Evolutionary conservation across 805 yeast species (phyloP).

Genomic region (Saccharomycopsis oosterbeekiorum): DNA sequence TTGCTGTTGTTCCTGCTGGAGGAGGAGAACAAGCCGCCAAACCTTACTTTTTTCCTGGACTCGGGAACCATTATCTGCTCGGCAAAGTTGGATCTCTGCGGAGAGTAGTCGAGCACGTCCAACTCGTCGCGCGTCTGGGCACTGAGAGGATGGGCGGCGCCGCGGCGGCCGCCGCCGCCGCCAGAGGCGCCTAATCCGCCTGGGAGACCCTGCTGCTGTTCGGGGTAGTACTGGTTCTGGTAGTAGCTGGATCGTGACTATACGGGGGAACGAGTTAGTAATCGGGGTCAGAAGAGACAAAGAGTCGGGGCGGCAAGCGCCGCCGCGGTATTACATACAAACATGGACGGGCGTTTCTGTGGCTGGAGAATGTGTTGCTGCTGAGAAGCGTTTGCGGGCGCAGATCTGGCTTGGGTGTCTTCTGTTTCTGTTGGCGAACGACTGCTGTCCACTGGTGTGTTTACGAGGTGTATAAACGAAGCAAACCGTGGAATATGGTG

Average conservation of each 20-base stretch:
- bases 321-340: neutral
- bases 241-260: neutral
- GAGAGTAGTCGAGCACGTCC: neutral
- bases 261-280: neutral
- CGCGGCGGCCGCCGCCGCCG: neutral
- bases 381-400: no score
- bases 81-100: neutral
- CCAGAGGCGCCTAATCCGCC: neutral
- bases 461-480: no score
- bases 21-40: neutral
- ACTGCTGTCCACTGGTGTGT: no score
- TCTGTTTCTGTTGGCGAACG: no score
- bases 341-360: no score
- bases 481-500: no score
- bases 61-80: neutral
- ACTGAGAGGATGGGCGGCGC: neutral
- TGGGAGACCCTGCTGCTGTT: neutral
- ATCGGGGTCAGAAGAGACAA: neutral
- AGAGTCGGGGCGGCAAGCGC: neutral
- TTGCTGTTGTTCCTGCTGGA: neutral
- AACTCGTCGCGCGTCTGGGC: neutral
- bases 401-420: no score
- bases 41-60: neutral
- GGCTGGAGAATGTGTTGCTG: no score
- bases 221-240: neutral